Percentiles rank a stretch among this genome's conserved stretches.
These are phyloP conservation scores for Graphilbum sp. DNA, from an alignment of 2,329 filamentous ascomycete species.

Conservation along the genomic window DNA sequence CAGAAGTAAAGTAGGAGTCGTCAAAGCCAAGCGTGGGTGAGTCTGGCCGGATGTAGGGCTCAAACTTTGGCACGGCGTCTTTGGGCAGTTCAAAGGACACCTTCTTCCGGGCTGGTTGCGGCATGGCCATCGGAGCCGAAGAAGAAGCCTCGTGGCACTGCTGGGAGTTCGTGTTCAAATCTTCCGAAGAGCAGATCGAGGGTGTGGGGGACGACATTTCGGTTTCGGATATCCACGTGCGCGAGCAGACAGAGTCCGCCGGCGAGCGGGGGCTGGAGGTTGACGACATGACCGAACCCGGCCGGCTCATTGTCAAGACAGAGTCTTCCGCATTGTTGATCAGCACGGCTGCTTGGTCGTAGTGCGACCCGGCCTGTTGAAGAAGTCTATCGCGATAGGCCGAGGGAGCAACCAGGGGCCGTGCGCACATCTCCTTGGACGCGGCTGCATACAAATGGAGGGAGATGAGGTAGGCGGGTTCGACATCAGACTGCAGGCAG, in stretches of 20 bases:
- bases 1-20: slow-evolving; percentile 20
- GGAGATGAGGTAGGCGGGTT: slow-evolving; percentile 40
- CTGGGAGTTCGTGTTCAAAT: slow-evolving; percentile 13
- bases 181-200: slow-evolving; percentile 23
- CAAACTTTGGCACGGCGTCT: slow-evolving; percentile 16
- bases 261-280: slow-evolving; percentile 28
- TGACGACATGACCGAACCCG: slow-evolving; percentile 19
- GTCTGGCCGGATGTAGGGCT: slow-evolving; percentile 38
- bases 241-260: slow-evolving; percentile 27
- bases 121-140: slow-evolving; percentile 1
- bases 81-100: slow-evolving; percentile 26
- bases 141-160: neutral
- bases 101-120: slow-evolving; percentile 20
- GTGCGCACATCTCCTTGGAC: slow-evolving; percentile 40
- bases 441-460: slow-evolving; percentile 45
- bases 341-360: slow-evolving; percentile 29
- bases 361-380: slow-evolving; percentile 34
- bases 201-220: slow-evolving; percentile 29
- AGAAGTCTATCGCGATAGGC: slow-evolving; percentile 30
- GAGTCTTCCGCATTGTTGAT: slow-evolving; percentile 29
- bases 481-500: slow-evolving; percentile 16
- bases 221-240: slow-evolving; percentile 24
- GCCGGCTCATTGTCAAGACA: slow-evolving; percentile 18
- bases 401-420: slow-evolving; percentile 27
- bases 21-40: slow-evolving; percentile 43